Evolutionary conservation across 305 asterid genomes (phyloP), one percentile per base, ranked within the genome.

Genomic region (Fraxinus dipetala): DNA sequence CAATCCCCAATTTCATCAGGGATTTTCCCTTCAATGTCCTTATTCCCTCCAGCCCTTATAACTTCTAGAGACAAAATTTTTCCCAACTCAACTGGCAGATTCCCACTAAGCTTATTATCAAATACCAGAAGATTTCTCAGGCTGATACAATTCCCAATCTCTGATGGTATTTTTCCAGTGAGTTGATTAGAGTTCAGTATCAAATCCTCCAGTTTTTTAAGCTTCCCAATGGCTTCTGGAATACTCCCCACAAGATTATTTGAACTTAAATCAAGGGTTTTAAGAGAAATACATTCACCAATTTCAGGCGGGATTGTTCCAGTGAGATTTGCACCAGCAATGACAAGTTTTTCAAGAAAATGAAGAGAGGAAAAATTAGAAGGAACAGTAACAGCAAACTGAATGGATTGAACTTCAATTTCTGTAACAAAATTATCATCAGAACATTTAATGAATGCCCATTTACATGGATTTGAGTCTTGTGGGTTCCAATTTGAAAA

Each of bases 1-100:
- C 93, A 92, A 77, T 92, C 76, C 6, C 91, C 93, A 67, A 94
- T 77, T 83, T 89, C 95, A 31, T 82, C 88, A 0, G 97, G 97
- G 26, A 94, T 93, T 77, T 86, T 72, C 0, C 98, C 98, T 2
- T 82, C 78, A 70, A 94, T 82, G 4, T 89, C 97, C 59, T 88
- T 91, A 75, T 94, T 94, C 59, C 98, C 98, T 0, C 98, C 97
- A 9, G 91, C 93, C 35, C 97, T 84, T 3, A 94, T 76, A 2
- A 80, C 82, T 81, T 89, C 91, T 38, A 94, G 61, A 7, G 73
- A 54, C 20, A 83, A 31, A 28, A 94, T 87, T 56, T 86, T 80
- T 24, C 97, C 98, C 0, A 93, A 80, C 11, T 88, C 94, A 26
- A 20, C 84, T 1, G 98, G 97, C n/a, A 94, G 73, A 18, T 22